Percentiles rank a stretch among this genome's conserved stretches.
phyloP scores from a whole-genome alignment of 2,329 filamentous ascomycete genomes.

The Alternaria panax region DNA sequence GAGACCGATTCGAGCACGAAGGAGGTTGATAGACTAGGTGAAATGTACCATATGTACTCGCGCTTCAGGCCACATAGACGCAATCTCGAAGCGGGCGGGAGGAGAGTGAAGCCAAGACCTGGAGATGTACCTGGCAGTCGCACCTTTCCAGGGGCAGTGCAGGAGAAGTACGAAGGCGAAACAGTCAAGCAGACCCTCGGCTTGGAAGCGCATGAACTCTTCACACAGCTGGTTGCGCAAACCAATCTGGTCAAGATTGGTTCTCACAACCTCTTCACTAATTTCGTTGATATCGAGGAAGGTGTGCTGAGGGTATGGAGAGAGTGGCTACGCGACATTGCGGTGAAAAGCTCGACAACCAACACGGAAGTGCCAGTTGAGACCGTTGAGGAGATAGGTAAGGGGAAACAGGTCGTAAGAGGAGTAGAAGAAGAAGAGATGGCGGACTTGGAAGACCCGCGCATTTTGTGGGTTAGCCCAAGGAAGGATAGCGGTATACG shows the following conservation, averaged over 20 bases:
- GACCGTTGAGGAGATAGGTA: slow-evolving; percentile 32
- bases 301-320: slow-evolving; percentile 75
- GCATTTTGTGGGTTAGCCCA: slow-evolving; percentile 73
- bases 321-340: slow-evolving; percentile 68
- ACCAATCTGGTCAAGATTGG: slow-evolving; percentile 73
- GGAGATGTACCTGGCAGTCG: slow-evolving; percentile 58
- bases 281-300: slow-evolving; percentile 71
- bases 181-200: slow-evolving; percentile 66
- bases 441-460: slow-evolving; percentile 22
- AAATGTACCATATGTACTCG: slow-evolving; percentile 69
- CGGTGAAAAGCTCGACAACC: slow-evolving; percentile 26
- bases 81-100: slow-evolving; percentile 55
- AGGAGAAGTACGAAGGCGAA: slow-evolving; percentile 47
- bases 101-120: slow-evolving; percentile 51
- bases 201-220: slow-evolving; percentile 74
- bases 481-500: slow-evolving; percentile 71
- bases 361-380: slow-evolving; percentile 20
- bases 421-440: slow-evolving; percentile 20
- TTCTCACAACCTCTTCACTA: slow-evolving; percentile 66
- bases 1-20: slow-evolving; percentile 41
- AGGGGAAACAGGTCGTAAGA: slow-evolving; percentile 27
- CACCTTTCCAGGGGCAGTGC: slow-evolving; percentile 43
- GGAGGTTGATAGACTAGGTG: slow-evolving; percentile 51
- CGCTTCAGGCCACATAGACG: slow-evolving; percentile 71
- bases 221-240: slow-evolving; percentile 75